phyloP scores from a whole-genome alignment of 2,329 filamentous ascomycete species.

The Ceratocystis cubensis region DNA sequence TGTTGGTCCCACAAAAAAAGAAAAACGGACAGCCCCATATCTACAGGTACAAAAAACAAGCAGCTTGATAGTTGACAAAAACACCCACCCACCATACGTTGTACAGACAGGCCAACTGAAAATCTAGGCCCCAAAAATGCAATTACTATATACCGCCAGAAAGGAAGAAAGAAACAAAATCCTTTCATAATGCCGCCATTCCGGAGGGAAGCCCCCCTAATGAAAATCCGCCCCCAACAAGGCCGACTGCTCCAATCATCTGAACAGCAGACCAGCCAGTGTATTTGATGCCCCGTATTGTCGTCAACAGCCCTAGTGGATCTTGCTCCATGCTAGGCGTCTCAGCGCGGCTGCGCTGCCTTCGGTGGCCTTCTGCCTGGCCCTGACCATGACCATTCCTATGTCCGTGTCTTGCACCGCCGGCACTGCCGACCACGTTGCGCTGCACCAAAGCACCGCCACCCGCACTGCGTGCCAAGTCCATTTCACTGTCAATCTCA shows the following conservation, averaged over 20 bases:
- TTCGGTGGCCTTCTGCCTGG: background rate
- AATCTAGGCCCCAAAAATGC: background rate
- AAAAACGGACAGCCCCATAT: background rate
- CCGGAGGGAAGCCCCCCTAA: conserved; percentile 9
- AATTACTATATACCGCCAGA: background rate
- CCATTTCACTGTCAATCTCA: conserved; percentile 57
- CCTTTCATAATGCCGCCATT: background rate
- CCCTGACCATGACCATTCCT: background rate
- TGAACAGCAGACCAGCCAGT: conserved; percentile 20
- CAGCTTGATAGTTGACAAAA: too few relatives aligned
- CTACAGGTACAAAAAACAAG: too few relatives aligned
- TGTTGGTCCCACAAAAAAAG: conserved; percentile 3
- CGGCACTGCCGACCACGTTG: background rate
- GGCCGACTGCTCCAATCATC: conserved; percentile 15
- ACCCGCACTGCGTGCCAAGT: conserved; percentile 49
- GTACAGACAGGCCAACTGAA: too few relatives aligned
- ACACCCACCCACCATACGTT: too few relatives aligned
- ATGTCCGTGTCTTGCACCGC: background rate
- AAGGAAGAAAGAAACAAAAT: background rate
- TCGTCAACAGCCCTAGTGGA: conserved; percentile 17
- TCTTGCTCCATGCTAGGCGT: conserved; percentile 16
- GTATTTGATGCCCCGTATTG: conserved; percentile 12
- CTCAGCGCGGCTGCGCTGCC: conserved; percentile 7
- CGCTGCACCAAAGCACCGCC: conserved; percentile 50
- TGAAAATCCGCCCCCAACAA: conserved; percentile 17